A percentile compares a stretch with the other conserved stretches of the same genome.
Conservation (phyloP, 1,284 basidiomycete genomes). For the Jaminaea rosea region DNA sequence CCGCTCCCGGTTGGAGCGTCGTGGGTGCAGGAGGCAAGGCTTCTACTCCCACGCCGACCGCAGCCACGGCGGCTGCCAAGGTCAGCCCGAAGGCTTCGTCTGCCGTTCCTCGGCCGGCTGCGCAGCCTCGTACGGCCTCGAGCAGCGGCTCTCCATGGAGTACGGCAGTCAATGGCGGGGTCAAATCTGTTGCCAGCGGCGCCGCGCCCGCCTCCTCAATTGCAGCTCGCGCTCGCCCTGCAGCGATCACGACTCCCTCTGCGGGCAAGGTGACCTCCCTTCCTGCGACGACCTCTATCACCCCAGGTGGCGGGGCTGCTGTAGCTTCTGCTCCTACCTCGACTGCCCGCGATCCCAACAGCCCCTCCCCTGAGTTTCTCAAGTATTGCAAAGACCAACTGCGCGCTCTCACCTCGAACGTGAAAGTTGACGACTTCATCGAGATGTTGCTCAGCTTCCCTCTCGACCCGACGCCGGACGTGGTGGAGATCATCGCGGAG, state of each 20-base stretch:
- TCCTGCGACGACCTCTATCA: conserved; percentile 8
- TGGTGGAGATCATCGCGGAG: conserved; percentile 46
- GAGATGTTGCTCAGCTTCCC: conserved; percentile 49
- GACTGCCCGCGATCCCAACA: conserved; percentile 54
- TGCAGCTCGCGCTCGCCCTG: neutral
- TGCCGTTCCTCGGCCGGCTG: conserved; percentile 1
- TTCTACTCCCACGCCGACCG: conserved; percentile 30
- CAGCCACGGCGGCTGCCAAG: conserved; percentile 42
- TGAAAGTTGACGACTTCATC: conserved; percentile 54
- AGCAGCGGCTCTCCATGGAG: conserved; percentile 10
- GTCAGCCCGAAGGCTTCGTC: no score
- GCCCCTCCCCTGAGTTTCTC: conserved; percentile 76
- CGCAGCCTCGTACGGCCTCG: conserved; percentile 3
- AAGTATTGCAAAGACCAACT: conserved; percentile 82
- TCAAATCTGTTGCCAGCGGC: neutral
- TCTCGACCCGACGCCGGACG: conserved; percentile 42
- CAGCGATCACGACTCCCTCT: neutral
- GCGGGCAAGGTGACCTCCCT: neutral
- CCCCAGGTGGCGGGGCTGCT: conserved; percentile 18
- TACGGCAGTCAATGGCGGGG: conserved; percentile 10
- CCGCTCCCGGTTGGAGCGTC: conserved; percentile 64
- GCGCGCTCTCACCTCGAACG: conserved; percentile 67
- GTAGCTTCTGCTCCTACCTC: conserved; percentile 3
- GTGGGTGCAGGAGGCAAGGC: conserved; percentile 70
- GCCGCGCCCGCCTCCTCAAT: neutral